phyloP scores from a whole-genome alignment of 306 rosid genomes.

The Comarum palustre region DNA sequence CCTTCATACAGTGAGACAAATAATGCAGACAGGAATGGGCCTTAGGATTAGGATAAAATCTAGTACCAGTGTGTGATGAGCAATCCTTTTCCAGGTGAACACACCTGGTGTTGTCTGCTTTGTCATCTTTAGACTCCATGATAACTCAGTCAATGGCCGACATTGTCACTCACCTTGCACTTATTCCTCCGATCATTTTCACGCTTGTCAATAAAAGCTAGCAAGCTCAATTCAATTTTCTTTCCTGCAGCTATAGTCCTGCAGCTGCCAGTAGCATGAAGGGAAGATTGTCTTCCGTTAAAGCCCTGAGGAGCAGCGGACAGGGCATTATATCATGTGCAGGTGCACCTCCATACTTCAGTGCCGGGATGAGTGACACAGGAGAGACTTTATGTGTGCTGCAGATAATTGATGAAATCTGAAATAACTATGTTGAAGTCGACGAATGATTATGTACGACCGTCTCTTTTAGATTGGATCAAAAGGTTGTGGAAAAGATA shows the following conservation, averaged over 20 bases:
- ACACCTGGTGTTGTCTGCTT: slow-evolving; percentile 30
- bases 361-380: slow-evolving; percentile 39
- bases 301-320: slow-evolving; percentile 37
- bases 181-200: not conserved
- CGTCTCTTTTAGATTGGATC: not conserved
- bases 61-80: not conserved
- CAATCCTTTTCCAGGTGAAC: slow-evolving; percentile 16
- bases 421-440: not conserved
- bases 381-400: not conserved
- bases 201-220: not conserved
- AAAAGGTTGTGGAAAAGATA: not conserved
- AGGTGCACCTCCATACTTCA: slow-evolving; percentile 51
- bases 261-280: slow-evolving; percentile 27
- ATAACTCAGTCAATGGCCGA: slow-evolving; percentile 22
- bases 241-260: not conserved
- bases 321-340: slow-evolving; percentile 52
- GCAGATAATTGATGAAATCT: not conserved
- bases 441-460: not conserved
- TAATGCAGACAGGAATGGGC: slow-evolving; percentile 37
- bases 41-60: slow-evolving; percentile 27
- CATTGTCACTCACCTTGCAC: slow-evolving; percentile 23
- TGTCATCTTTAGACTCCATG: slow-evolving; percentile 26
- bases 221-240: not conserved
- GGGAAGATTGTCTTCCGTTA: slow-evolving; percentile 23
- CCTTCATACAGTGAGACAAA: slow-evolving; percentile 18